Evolutionary conservation across 2,329 filamentous ascomycete species (phyloP), one percentile per base, ranked within the genome.

Genomic region (Calonectria pauciramosa): DNA sequence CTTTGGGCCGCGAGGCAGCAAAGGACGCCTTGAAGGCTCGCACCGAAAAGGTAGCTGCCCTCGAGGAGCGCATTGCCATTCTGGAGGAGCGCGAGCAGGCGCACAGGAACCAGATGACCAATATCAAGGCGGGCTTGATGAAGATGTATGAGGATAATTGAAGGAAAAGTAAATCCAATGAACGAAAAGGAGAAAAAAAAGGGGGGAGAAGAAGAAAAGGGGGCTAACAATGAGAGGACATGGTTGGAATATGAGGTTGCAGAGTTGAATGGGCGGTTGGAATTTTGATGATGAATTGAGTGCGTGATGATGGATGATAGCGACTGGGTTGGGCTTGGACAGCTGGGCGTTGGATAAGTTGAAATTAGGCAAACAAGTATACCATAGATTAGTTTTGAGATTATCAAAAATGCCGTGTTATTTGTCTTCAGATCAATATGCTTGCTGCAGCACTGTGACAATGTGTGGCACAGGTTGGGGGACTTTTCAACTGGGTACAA

Each of bases 1-100:
- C 88, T 49, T 89, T 89, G 75, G 93, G 93, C 0, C 87, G 94
- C 3, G 94, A 96, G 74, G 90, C 93, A 9, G 89, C 90, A 4
- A 86, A 94, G n/a, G 83, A 90, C 11, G 90, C 89, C 5, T 81
- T 95, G 41, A 92, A 91, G 80, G 87, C 88, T 6, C 93, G 92
- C 76, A 93, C 96, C 36, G 80, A 80, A n/a, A 82, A 80, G 66
- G 84, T 86, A 52, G 83, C 83, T 5, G 75, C 77, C 68, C 73
- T 89, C 68, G 84, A 87, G 79, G 81, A 81, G 49, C 80, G 82
- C 36, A 78, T 88, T 6, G 79, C 79, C 10, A 83, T 81, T 20
- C 78, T 89, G n/a, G 87, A 89, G 81, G 85, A 85, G 30, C 79
- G 81, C 71, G 80, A 83, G 10, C 75, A 72, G 69, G 72, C 82